Conservation (phyloP, 2,329 filamentous ascomycete species). For the Blastomyces gilchristii region DNA sequence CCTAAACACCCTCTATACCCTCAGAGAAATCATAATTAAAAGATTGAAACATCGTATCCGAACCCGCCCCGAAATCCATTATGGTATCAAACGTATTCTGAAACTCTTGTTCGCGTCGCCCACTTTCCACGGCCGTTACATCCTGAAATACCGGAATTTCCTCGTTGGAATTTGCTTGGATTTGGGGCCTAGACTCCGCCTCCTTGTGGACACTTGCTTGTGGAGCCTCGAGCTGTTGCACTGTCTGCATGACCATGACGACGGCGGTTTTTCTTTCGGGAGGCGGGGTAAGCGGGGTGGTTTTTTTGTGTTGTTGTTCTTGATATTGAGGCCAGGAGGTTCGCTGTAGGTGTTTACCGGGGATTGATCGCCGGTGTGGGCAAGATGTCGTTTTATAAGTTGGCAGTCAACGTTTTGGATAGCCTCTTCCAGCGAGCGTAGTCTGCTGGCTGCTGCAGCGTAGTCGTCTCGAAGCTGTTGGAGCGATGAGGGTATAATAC, state of each 20-base stretch:
- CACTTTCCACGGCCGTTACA: background rate
- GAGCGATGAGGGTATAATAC: background rate
- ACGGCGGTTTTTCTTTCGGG: conserved; percentile 6
- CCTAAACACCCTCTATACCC: background rate
- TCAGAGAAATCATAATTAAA: background rate
- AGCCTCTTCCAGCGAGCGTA: conserved; percentile 7
- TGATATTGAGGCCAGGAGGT: background rate
- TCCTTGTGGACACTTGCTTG: conserved; percentile 3
- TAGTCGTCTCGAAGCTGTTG: conserved; percentile 10
- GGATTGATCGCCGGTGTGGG: background rate
- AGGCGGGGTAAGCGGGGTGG: conserved; percentile 9
- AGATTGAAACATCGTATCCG: conserved; percentile 6
- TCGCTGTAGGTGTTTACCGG: background rate
- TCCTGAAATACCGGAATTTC: background rate
- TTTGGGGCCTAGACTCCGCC: background rate
- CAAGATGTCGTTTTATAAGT: background rate
- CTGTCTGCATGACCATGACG: background rate
- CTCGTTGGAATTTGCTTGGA: background rate
- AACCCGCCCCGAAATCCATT: conserved; percentile 10
- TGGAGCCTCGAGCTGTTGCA: conserved; percentile 12
- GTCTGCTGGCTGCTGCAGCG: background rate
- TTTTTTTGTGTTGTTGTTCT: background rate
- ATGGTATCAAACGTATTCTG: conserved; percentile 10
- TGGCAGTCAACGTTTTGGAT: conserved; percentile 9
- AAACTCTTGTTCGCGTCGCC: conserved; percentile 1